Percentiles rank a stretch among this genome's conserved stretches.
Evolutionary conservation across 192 early-diverging fungal species (phyloP).

Genomic region (Linnemannia exigua): DNA sequence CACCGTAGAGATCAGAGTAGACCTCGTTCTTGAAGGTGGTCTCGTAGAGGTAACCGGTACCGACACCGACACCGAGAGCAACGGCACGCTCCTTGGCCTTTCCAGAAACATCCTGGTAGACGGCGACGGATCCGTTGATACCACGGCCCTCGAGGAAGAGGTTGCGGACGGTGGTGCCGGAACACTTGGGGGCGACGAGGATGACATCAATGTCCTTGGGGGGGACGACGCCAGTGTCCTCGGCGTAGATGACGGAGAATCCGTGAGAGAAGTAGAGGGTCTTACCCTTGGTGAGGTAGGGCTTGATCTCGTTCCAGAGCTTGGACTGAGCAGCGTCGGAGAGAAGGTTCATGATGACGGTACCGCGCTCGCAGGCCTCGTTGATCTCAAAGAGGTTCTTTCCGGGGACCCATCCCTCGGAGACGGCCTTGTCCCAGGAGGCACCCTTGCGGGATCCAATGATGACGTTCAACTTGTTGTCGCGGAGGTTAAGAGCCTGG

Average conservation of each 20-base stretch:
- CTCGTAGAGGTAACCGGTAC: slow-evolving; percentile 98
- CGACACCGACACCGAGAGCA: slow-evolving; percentile 95
- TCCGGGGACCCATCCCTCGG: slow-evolving; percentile 97
- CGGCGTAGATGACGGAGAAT: slow-evolving; percentile 94
- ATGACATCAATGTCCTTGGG: slow-evolving; percentile 97
- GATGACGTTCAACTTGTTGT: slow-evolving; percentile 97
- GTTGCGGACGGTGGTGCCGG: slow-evolving; percentile 95
- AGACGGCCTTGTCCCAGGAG: slow-evolving; percentile 92
- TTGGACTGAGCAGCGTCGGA: slow-evolving; percentile 97
- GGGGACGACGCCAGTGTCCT: slow-evolving; percentile 92
- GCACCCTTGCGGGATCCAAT: slow-evolving; percentile 93
- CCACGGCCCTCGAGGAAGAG: slow-evolving; percentile 98
- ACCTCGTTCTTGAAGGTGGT: slow-evolving; percentile 98
- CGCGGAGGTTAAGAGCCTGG: slow-evolving; percentile 94
- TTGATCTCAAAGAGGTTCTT: slow-evolving; percentile 96
- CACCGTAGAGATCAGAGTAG: slow-evolving; percentile 96
- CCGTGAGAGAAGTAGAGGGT: slow-evolving; percentile 99
- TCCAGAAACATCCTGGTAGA: slow-evolving; percentile 94
- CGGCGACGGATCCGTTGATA: slow-evolving; percentile 97
- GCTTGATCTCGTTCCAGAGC: slow-evolving; percentile 90
- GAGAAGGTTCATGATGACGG: slow-evolving; percentile 95
- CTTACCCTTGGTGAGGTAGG: slow-evolving; percentile 95
- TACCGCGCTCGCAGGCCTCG: slow-evolving; percentile 92
- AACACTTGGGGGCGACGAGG: slow-evolving; percentile 96
- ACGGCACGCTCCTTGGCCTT: slow-evolving; percentile 94